These are phyloP conservation scores for Heimioporus punctisporus DNA, from an alignment of 1,284 basidiomycete species.

Conservation along the genomic window DNA sequence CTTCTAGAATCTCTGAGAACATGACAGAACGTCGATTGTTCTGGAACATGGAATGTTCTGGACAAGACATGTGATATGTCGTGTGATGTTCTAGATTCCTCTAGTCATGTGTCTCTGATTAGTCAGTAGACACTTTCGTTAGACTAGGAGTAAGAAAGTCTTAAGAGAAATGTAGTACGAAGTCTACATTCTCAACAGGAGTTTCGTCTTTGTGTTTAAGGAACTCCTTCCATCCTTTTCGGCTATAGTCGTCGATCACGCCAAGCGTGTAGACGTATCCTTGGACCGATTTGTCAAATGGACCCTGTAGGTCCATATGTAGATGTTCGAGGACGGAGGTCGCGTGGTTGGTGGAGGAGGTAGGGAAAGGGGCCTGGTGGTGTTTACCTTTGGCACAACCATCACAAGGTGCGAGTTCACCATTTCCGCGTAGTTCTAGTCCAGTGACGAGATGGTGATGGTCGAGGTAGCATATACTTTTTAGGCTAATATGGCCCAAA, in stretches of 20 bases:
- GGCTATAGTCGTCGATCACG: slow-evolving; percentile 7
- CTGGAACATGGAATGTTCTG: too few relatives aligned
- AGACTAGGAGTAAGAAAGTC: too few relatives aligned
- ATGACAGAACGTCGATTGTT: too few relatives aligned
- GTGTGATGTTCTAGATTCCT: too few relatives aligned
- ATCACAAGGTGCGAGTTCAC: slow-evolving; percentile 4
- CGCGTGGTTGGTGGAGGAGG: neutral
- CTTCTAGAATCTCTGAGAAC: too few relatives aligned
- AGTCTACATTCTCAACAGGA: too few relatives aligned
- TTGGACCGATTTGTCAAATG: neutral
- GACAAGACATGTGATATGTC: too few relatives aligned
- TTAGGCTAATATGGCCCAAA: slow-evolving; percentile 8
- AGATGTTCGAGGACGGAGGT: neutral
- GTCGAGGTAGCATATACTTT: too few relatives aligned
- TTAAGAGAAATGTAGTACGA: too few relatives aligned
- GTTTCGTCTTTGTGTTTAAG: slow-evolving; percentile 9
- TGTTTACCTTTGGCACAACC: slow-evolving; percentile 11
- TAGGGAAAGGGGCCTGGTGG: slow-evolving; percentile 3
- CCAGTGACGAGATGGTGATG: slow-evolving; percentile 6
- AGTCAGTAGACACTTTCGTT: too few relatives aligned
- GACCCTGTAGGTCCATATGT: slow-evolving; percentile 12
- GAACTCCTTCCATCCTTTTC: slow-evolving; percentile 13
- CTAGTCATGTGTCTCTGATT: too few relatives aligned
- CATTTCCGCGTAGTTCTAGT: slow-evolving; percentile 2
- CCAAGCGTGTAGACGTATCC: slow-evolving; percentile 5